phyloP scores from a whole-genome alignment of 139 green algal species.

The Chlorella sp. region DNA sequence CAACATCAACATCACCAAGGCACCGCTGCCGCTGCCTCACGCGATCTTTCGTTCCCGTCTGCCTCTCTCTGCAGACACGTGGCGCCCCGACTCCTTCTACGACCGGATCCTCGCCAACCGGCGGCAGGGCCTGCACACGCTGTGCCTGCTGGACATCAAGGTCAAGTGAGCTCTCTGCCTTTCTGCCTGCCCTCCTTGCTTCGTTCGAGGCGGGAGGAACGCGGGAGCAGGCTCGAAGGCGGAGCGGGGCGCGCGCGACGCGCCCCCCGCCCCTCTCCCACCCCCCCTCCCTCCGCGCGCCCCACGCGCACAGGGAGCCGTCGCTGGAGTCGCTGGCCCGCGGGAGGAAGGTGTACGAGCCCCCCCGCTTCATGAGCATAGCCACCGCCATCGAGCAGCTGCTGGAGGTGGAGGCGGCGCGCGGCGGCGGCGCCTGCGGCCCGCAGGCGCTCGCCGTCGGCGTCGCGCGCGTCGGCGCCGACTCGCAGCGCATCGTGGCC shows the following conservation, averaged over 20 bases:
- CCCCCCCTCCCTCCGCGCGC: no score
- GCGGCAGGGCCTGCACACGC: conserved; percentile 85
- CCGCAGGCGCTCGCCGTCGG: conserved; percentile 76
- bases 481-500: conserved; percentile 70
- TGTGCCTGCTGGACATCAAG: conserved; percentile 97
- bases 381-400: conserved; percentile 81
- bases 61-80: conserved; percentile 63
- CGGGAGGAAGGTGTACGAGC: conserved; percentile 89
- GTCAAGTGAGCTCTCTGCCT: conserved; percentile 24
- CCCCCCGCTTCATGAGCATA: conserved; percentile 73
- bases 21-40: no score
- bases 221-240: no score
- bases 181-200: no score
- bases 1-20: no score
- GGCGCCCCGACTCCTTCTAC: conserved; percentile 94
- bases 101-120: conserved; percentile 69
- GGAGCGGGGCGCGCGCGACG: no score
- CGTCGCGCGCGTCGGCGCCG: conserved; percentile 80
- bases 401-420: conserved; percentile 83
- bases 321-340: conserved; percentile 81
- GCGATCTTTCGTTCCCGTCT: background rate
- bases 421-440: conserved; percentile 65
- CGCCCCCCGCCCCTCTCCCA: no score
- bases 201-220: no score
- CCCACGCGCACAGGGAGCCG: no score